Conservation (phyloP, 108 stramenopile genomes). For the Fragilariopsis cylindrus region DNA sequence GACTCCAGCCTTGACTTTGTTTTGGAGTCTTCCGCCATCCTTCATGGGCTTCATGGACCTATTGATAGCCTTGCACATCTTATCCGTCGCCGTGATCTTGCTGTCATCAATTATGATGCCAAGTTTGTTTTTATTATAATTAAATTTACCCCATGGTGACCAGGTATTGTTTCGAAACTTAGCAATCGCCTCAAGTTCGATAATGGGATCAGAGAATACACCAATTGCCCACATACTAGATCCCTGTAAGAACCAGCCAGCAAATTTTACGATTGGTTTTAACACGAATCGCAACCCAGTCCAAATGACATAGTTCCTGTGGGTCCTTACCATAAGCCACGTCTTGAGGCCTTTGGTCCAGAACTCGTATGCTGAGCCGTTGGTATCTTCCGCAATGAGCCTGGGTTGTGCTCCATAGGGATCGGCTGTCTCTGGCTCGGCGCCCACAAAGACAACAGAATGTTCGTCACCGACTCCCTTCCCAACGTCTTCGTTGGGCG, state of each 20-base stretch:
- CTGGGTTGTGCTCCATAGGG: slow-evolving; percentile 10
- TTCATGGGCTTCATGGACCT: slow-evolving; percentile 1
- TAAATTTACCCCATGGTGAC: neutral
- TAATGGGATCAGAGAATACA: neutral
- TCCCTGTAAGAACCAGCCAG: neutral
- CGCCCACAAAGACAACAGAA: neutral
- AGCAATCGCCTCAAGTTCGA: neutral
- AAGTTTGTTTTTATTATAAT: neutral
- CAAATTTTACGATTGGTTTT: neutral
- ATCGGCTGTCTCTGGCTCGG: slow-evolving; percentile 10
- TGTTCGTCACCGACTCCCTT: slow-evolving; percentile 2
- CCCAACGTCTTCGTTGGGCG: slow-evolving; percentile 7
- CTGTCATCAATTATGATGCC: neutral
- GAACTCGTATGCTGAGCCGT: neutral
- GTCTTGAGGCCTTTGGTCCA: neutral
- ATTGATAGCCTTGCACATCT: neutral
- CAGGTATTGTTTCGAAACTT: neutral
- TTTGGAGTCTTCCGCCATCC: neutral
- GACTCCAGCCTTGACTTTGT: neutral
- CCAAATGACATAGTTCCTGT: neutral
- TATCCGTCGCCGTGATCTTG: neutral
- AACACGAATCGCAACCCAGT: neutral
- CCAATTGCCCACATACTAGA: neutral
- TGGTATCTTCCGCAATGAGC: neutral
- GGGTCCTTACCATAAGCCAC: neutral